These are phyloP conservation scores for Asterophora parasitica DNA, from an alignment of 768 basidiomycete species.

Conservation along the genomic window DNA sequence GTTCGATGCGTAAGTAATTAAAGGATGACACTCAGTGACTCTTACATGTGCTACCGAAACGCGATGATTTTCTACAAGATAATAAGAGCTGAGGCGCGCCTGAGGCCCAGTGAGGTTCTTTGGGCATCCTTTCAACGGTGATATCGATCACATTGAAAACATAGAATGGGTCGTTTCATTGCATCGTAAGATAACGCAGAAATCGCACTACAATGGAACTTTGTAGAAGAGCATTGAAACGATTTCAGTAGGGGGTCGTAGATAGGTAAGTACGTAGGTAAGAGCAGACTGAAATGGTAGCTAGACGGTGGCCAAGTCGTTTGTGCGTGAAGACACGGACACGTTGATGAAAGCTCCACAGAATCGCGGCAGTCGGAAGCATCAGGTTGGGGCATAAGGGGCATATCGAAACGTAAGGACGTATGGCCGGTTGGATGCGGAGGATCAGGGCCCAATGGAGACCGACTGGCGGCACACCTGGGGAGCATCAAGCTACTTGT, in stretches of 20 bases:
- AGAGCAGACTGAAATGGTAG: constrained; percentile 9
- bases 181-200: constrained; percentile 39
- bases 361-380: constrained; percentile 14
- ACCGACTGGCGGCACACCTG: constrained; percentile 21
- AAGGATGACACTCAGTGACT: too few species aligned
- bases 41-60: too few species aligned
- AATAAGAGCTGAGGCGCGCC: too few species aligned
- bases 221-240: constrained; percentile 28
- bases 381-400: constrained; percentile 20
- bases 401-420: constrained; percentile 22
- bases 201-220: constrained; percentile 40
- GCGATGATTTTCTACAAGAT: too few species aligned
- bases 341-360: constrained; percentile 13
- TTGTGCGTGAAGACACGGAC: constrained; percentile 13
- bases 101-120: too few species aligned
- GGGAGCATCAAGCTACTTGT: constrained; percentile 28
- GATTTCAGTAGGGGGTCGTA: constrained; percentile 8
- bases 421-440: constrained; percentile 13
- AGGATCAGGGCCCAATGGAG: constrained; percentile 10
- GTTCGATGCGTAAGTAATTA: too few species aligned
- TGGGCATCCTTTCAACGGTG: neutral
- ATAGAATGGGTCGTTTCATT: constrained; percentile 29
- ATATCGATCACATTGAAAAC: constrained; percentile 13
- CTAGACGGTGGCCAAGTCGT: constrained; percentile 10
- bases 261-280: constrained; percentile 5